Evolutionary conservation across 495 filamentous ascomycete genomes (phyloP), one percentile per base, ranked within the genome.

Genomic region (Xylaria bambusicola): DNA sequence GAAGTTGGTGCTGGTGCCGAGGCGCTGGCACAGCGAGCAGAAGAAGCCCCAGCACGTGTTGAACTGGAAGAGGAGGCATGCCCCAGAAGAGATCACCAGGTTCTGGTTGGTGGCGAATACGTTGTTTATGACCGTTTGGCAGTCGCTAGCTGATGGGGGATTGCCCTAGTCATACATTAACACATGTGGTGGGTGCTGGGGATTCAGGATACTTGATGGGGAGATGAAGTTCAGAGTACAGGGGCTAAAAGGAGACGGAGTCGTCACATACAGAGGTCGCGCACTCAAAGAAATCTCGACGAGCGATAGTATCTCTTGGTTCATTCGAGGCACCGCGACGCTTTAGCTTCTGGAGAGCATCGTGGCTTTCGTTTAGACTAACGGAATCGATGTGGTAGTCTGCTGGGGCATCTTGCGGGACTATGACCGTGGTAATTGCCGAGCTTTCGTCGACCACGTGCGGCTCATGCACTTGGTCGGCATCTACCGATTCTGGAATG

Each of bases 11-110:
- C 66, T 66, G 57, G 74, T 77, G 44, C 35, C 49, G 15, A 78
- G 63, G 6, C 64, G 70, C 35, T 62, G 21, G 58, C 74, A 78
- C 12, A 78, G 59, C 21, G 73, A 71, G 64, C 74, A 78, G 67
- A 78, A 78, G 62, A 77, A 77, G 48, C 63, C 75, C 65, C 72
- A 68, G 58, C 75, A 78, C 17, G 73, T 73, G 31, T 59, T 24
- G 49, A 56, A 74, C 20, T 70, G 57, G 57, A 75, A 78, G 31
- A 69, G 49, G 2, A 77, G 66, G 60, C 75, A 78, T 15, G 74
- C 63, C 58, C 67, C 73, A 42, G 69, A 51, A 17, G 73, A 57
- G n/a, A 78, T 60, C 24, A 72, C 63, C 40, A 76, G 60, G 12
- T 68, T 53, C 31, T 70, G 66, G 44, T 68, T 61, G 17, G 74